Evolutionary conservation across 1,284 basidiomycete genomes (phyloP).

Genomic region (Cutaneotrichosporon cutaneum): DNA sequence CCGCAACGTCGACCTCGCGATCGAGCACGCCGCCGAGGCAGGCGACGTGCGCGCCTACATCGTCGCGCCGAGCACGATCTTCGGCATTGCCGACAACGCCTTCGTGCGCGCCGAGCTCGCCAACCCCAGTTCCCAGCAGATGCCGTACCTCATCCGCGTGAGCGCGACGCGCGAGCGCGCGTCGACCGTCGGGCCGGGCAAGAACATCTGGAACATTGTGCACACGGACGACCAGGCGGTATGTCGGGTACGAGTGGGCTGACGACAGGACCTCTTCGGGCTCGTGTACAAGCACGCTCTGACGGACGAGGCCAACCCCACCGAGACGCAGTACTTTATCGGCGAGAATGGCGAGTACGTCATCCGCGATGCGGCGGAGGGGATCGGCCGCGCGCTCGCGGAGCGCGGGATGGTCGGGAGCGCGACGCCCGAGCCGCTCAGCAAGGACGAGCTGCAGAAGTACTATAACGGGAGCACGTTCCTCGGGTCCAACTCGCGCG

Average conservation of each 20-base stretch:
- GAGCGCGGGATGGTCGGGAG: conserved; percentile 24
- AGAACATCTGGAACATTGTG: conserved; percentile 31
- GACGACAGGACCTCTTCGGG: conserved; percentile 31
- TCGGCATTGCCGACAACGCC: conserved; percentile 43
- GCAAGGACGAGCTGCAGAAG: conserved; percentile 46
- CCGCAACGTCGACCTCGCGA: conserved; percentile 44
- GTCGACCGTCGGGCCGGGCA: conserved; percentile 48
- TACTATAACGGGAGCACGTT: conserved; percentile 49
- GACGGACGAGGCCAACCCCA: conserved; percentile 36
- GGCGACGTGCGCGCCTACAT: conserved; percentile 49
- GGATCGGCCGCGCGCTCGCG: conserved; percentile 41
- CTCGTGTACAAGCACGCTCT: conserved; percentile 34
- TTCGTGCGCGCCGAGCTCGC: conserved; percentile 42
- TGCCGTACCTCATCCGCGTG: conserved; percentile 44
- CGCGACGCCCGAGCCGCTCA: conserved; percentile 40
- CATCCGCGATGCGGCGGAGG: conserved; percentile 33
- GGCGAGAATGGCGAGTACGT: conserved; percentile 50
- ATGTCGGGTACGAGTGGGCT: too few relatives aligned
- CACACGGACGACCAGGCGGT: conserved; percentile 27
- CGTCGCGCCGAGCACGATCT: conserved; percentile 52
- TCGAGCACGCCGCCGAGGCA: conserved; percentile 45
- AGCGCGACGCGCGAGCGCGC: conserved; percentile 45
- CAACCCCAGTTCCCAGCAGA: conserved; percentile 44
- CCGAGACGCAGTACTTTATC: conserved; percentile 49
- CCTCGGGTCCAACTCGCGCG: conserved; percentile 61